These are phyloP conservation scores for Gossypium davidsonii DNA, from an alignment of 441 rosid genomes.

Conservation along the genomic window DNA sequence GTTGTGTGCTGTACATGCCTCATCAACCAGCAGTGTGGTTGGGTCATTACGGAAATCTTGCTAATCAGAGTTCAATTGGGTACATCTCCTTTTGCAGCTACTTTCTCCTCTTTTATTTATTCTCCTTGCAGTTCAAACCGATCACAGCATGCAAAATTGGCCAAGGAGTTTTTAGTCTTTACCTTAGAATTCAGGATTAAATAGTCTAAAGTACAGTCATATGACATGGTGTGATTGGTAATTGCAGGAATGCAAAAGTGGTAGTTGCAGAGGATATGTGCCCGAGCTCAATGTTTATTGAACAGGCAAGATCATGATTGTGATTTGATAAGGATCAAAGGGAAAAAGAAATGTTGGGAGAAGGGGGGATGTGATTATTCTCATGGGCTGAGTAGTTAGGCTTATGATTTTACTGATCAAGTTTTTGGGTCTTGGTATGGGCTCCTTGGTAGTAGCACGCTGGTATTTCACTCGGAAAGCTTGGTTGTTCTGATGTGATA, in stretches of 20 bases:
- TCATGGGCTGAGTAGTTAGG: constrained; percentile 19
- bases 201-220: constrained; percentile 28
- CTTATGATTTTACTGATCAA: constrained; percentile 9
- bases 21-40: neutral
- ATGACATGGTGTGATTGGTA: constrained; percentile 70
- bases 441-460: constrained; percentile 6
- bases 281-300: constrained; percentile 52
- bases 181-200: constrained; percentile 37
- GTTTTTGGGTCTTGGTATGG: constrained; percentile 12
- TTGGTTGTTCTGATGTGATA: neutral
- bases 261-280: constrained; percentile 52
- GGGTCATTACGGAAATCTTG: constrained; percentile 9
- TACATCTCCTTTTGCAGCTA: constrained; percentile 31
- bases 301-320: constrained; percentile 53
- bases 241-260: constrained; percentile 58
- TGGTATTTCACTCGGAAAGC: neutral
- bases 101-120: constrained; percentile 8
- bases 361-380: neutral
- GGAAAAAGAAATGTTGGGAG: constrained; percentile 5
- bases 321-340: constrained; percentile 25
- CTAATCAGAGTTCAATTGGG: constrained; percentile 19
- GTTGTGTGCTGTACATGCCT: neutral
- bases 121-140: constrained; percentile 26
- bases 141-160: constrained; percentile 33
- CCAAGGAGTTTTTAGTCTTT: constrained; percentile 30